Evolutionary conservation across 2,329 filamentous ascomycete genomes (phyloP), one percentile per base, ranked within the genome.

Genomic region (Karstenula rhodostoma): DNA sequence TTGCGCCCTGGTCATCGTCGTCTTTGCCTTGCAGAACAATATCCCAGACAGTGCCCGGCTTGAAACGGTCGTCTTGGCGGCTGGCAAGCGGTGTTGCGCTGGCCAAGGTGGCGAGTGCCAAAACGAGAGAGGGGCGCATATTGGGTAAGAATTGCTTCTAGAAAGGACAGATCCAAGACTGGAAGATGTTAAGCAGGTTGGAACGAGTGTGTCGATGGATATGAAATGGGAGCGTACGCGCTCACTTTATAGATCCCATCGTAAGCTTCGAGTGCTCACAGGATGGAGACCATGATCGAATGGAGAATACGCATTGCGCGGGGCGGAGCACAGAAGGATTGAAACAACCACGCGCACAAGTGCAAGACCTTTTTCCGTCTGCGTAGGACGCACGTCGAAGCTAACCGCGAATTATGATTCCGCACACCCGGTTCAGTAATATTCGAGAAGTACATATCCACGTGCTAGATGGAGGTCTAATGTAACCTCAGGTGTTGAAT

Each of bases 21-120:
- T 27, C 50, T 19, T 52, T 23, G 35, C 50, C 35, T 33, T 52
- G 33, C 35, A 52, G 50, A 15, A 52, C 50, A 19, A 52, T 43
- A 22, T 52, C 35, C 50, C 50, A 52, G 22, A 42, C 33, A 52
- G 50, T 52, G 13, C 50, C 50, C n/a, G 50, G 23, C 15, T 29
- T 43, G 13, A 52, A 52, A 19, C 23, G 50, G 15, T 4, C 35
- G 35, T 43, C 35, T 52, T 40, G 8, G 15, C 35, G 22, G 35
- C 10, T 22, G 8, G 22, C 35, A 29, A 52, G 50, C 35, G 50
- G 35, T 25, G 35, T 52, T 23, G 50, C 35, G 50, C 50, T 52
- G 5, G 35, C 35, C 15, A 42, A 15, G 8, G 50, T 42, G 12
- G 22, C 23, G 35, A 52, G 50, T 19, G 19, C 22, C 0, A 52